phyloP scores from a whole-genome alignment of 495 filamentous ascomycete species.

The Penicillium flavigenum region DNA sequence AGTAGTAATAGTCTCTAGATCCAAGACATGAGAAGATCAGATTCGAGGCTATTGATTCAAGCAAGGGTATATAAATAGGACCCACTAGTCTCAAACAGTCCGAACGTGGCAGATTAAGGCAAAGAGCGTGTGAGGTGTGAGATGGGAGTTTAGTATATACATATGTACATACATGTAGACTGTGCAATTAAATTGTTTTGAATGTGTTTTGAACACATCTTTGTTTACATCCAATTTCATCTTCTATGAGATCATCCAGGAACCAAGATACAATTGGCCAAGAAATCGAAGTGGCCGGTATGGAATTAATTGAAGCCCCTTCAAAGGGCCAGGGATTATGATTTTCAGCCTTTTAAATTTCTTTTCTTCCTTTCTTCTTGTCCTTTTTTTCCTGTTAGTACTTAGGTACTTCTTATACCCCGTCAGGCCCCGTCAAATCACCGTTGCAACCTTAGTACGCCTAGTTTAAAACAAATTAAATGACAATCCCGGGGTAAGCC shows the following conservation, averaged over 20 bases:
- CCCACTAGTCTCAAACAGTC: not conserved
- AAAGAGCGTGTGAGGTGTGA: not conserved
- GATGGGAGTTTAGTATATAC: not conserved
- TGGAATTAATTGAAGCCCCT: conserved; percentile 14
- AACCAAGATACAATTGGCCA: conserved; percentile 6
- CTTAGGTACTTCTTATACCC: not conserved
- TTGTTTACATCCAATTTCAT: not conserved
- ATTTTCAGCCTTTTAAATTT: not conserved
- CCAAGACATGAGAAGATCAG: not conserved
- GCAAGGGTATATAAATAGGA: conserved; percentile 4
- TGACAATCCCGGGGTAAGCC: conserved; percentile 22
- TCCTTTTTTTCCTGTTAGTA: not conserved
- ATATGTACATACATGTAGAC: too few species aligned
- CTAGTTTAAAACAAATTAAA: not conserved
- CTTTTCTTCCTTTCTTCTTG: not conserved
- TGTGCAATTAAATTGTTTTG: not conserved
- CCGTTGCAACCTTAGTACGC: not conserved
- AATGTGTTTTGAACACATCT: too few species aligned
- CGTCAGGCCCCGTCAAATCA: not conserved
- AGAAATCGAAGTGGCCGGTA: conserved; percentile 14
- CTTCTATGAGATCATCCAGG: conserved; percentile 8
- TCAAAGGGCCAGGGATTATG: not conserved
- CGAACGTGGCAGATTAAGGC: not conserved
- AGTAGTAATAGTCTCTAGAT: not conserved
- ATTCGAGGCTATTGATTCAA: not conserved